These are phyloP conservation scores for Candida andamanensis DNA, from an alignment of 805 yeast species.

Conservation along the genomic window DNA sequence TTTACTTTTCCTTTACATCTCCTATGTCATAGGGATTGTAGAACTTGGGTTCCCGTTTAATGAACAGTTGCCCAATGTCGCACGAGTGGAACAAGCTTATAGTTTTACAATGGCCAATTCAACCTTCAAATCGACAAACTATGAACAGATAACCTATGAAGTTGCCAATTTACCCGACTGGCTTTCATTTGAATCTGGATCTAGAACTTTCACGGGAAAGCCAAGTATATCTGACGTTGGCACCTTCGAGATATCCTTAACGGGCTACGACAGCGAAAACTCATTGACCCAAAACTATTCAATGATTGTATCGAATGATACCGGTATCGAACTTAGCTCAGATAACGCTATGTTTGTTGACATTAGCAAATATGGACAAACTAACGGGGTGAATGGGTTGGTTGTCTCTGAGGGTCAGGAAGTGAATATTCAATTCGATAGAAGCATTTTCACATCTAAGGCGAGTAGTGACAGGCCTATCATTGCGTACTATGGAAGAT, in stretches of 20 bases:
- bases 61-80: constrained; percentile 85
- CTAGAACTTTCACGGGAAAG: constrained; percentile 65
- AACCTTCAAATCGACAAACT: constrained; percentile 49
- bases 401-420: constrained; percentile 66
- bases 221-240: constrained; percentile 47
- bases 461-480: constrained; percentile 43
- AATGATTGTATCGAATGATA: constrained; percentile 53
- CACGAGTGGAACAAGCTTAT: constrained; percentile 60
- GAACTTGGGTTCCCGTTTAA: constrained; percentile 69
- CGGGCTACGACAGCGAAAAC: constrained; percentile 63
- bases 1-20: constrained; percentile 8
- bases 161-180: constrained; percentile 66
- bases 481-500: constrained; percentile 71
- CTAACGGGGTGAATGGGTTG: constrained; percentile 72
- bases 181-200: constrained; percentile 63
- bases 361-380: constrained; percentile 60
- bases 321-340: constrained; percentile 49
- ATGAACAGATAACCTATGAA: constrained; percentile 46
- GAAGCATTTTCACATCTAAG: constrained; percentile 46
- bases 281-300: constrained; percentile 45
- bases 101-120: constrained; percentile 62
- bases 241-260: constrained; percentile 41
- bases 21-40: constrained; percentile 38
- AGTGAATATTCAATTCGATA: constrained; percentile 62
- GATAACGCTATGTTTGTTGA: constrained; percentile 44